These are phyloP conservation scores for Aristolochia fimbriata DNA, from an alignment of 164 flowering plant genomes.

Conservation along the genomic window DNA sequence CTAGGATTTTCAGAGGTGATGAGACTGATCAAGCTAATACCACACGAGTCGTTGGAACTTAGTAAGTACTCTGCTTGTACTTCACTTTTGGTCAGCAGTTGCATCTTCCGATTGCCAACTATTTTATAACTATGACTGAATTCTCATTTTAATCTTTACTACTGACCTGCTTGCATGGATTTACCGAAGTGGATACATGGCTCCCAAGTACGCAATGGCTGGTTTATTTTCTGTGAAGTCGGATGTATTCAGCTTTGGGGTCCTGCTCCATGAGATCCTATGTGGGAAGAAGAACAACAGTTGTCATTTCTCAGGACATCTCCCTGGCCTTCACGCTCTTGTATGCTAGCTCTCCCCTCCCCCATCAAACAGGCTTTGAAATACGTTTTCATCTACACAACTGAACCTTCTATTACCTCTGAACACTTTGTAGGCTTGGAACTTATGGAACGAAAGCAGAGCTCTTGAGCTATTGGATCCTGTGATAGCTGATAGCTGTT, in stretches of 20 bases:
- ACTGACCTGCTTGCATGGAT: no score
- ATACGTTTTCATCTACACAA: neutral
- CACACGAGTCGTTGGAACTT: no score
- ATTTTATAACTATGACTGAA: no score
- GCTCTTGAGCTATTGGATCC: constrained; percentile 14
- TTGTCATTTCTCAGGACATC: neutral
- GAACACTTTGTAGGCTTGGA: constrained; percentile 16
- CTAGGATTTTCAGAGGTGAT: no score
- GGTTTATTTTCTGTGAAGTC: constrained; percentile 1
- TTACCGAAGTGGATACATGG: constrained; percentile 1
- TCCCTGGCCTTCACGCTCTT: constrained; percentile 1
- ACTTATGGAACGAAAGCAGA: constrained; percentile 13
- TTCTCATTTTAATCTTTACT: no score
- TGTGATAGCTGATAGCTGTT: constrained; percentile 7
- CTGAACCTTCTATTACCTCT: neutral
- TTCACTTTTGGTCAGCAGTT: no score
- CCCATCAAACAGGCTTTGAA: neutral
- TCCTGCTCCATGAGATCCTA: constrained; percentile 5
- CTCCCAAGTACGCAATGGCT: neutral
- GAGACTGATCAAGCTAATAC: no score
- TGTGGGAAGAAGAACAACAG: constrained; percentile 11
- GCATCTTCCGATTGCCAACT: no score
- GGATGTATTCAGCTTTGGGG: constrained; percentile 5
- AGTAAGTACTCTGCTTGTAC: no score
- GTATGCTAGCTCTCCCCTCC: neutral